These are phyloP conservation scores for Penicillium sp. DNA, from an alignment of 2,329 filamentous ascomycete species.

Conservation along the genomic window DNA sequence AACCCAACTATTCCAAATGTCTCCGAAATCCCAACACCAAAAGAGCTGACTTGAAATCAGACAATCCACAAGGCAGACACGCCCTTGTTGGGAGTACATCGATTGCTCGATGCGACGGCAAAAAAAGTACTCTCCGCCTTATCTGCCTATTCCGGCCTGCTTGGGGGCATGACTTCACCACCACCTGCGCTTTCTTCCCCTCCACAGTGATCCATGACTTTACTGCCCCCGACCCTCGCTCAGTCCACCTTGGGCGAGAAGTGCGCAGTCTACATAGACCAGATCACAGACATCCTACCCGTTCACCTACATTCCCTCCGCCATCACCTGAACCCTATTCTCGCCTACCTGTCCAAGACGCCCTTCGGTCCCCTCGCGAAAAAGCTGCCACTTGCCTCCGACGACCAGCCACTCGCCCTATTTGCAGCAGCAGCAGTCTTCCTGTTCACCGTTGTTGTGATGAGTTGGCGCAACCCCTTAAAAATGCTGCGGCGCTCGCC, in stretches of 20 bases:
- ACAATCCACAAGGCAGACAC: background rate
- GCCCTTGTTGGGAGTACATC: background rate
- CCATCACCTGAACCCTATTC: conserved; percentile 29
- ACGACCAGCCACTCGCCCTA: conserved; percentile 24
- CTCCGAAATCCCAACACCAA: background rate
- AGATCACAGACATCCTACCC: conserved; percentile 33
- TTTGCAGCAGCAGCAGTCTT: conserved; percentile 28
- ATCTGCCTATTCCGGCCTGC: conserved; percentile 17
- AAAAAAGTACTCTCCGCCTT: conserved; percentile 30
- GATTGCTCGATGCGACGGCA: conserved; percentile 14
- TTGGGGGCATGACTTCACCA: conserved; percentile 19
- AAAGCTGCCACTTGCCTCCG: conserved; percentile 21
- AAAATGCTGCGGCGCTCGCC: conserved; percentile 35
- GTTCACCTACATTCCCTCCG: conserved; percentile 33
- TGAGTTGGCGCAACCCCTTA: conserved; percentile 37
- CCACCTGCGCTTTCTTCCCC: conserved; percentile 6
- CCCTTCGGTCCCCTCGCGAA: conserved; percentile 24
- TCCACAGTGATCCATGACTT: conserved; percentile 37
- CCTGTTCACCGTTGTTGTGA: conserved; percentile 31
- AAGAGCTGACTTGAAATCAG: background rate
- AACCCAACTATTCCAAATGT: background rate
- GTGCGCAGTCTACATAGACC: conserved; percentile 40
- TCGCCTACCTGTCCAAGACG: conserved; percentile 24
- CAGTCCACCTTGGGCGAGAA: conserved; percentile 42
- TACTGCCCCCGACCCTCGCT: conserved; percentile 37